These are phyloP conservation scores for Xerocomellus amylosporus DNA, from an alignment of 768 basidiomycete species.

Conservation along the genomic window DNA sequence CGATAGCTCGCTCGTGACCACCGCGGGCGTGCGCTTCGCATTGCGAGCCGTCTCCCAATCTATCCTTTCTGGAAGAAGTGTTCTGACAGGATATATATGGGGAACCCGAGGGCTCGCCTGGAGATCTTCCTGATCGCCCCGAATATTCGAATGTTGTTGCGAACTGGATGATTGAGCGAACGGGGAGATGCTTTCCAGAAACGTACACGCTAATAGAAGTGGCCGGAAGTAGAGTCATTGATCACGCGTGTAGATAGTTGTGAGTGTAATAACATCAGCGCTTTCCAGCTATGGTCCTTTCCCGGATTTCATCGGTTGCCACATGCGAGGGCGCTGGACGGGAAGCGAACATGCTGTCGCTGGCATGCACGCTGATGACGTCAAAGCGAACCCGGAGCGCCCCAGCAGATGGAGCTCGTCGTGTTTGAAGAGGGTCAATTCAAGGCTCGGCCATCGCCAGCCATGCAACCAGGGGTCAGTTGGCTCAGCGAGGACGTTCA, in stretches of 20 bases:
- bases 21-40: too few species aligned
- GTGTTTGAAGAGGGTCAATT: not conserved
- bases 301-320: too few species aligned
- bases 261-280: too few species aligned
- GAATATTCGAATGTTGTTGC: not conserved
- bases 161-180: not conserved
- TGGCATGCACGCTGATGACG: constrained; percentile 3
- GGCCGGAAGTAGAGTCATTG: too few species aligned
- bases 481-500: not conserved
- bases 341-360: constrained; percentile 7
- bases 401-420: not conserved
- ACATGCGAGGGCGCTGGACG: not conserved
- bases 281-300: too few species aligned
- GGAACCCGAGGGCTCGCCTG: not conserved
- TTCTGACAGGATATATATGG: not conserved
- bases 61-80: too few species aligned
- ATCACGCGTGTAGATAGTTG: too few species aligned
- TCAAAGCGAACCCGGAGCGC: not conserved
- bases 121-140: not conserved
- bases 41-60: too few species aligned
- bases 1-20: too few species aligned
- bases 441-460: not conserved
- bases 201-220: too few species aligned
- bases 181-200: not conserved
- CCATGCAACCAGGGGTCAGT: too few species aligned